phyloP scores from a whole-genome alignment of 352 stramenopile species.

The Globisporangium echinulatum region DNA sequence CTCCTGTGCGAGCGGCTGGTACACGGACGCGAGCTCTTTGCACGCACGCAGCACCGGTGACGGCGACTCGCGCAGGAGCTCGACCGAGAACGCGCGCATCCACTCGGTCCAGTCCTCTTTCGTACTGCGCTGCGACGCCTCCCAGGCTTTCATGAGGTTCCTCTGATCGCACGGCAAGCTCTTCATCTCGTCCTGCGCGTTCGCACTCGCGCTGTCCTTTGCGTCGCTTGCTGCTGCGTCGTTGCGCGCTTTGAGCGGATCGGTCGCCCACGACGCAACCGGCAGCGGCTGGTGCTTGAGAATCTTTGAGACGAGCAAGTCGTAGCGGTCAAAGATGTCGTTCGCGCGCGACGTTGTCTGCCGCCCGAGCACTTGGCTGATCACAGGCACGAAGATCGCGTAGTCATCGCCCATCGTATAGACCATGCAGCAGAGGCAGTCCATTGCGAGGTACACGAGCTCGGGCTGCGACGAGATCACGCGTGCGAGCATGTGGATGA shows the following conservation, averaged over 20 bases:
- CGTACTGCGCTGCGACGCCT: constrained; percentile 74
- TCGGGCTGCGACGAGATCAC: constrained; percentile 79
- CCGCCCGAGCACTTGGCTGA: constrained; percentile 73
- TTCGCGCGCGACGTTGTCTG: constrained; percentile 52
- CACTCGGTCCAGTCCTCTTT: constrained; percentile 98
- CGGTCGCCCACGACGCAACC: constrained; percentile 74
- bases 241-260: constrained; percentile 47
- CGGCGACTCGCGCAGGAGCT: constrained; percentile 96
- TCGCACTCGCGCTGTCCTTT: constrained; percentile 24
- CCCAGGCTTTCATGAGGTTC: constrained; percentile 84
- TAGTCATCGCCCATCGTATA: constrained; percentile 88
- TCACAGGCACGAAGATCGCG: constrained; percentile 83
- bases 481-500: constrained; percentile 85
- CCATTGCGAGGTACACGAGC: constrained; percentile 83
- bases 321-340: constrained; percentile 86
- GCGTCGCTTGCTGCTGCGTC: constrained; percentile 23
- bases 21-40: constrained; percentile 95
- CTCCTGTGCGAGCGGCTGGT: constrained; percentile 96
- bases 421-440: constrained; percentile 86
- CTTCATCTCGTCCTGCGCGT: constrained; percentile 58
- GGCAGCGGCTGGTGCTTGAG: constrained; percentile 83
- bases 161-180: constrained; percentile 75
- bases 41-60: constrained; percentile 93
- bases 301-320: constrained; percentile 84
- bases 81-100: constrained; percentile 96